Conservation (phyloP, 805 yeast species). For the Clavispora vitiphila region DNA sequence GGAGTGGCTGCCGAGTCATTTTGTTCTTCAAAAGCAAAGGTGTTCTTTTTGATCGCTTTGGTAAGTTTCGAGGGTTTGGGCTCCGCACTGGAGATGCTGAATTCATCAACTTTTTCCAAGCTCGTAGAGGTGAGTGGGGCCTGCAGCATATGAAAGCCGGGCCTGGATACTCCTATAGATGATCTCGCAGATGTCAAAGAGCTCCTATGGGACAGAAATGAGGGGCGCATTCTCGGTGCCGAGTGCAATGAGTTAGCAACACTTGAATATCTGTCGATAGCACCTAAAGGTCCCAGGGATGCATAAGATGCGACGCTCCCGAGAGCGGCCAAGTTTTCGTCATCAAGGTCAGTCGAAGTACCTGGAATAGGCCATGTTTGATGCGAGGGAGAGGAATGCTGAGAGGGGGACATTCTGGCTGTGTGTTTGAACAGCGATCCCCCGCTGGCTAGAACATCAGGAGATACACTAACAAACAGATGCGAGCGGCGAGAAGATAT, state of each 20-base stretch:
- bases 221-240: background rate
- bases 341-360: conserved; percentile 25
- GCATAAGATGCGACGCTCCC: conserved; percentile 12
- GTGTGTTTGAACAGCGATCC: background rate
- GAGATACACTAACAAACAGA: background rate
- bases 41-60: conserved; percentile 16
- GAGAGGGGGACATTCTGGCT: background rate
- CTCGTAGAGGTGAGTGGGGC: background rate
- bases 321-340: conserved; percentile 29
- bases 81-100: conserved; percentile 11
- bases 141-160: background rate
- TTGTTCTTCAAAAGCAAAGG: background rate
- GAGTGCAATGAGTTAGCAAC: background rate
- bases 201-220: conserved; percentile 7
- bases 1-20: conserved; percentile 28
- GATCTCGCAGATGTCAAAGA: background rate
- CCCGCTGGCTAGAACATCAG: background rate
- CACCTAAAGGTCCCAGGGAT: conserved; percentile 5
- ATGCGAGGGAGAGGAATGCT: background rate
- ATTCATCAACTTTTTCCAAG: conserved; percentile 15
- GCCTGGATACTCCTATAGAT: background rate
- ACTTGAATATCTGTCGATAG: background rate
- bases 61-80: conserved; percentile 21
- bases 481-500: background rate
- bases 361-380: conserved; percentile 1